Percentiles rank a stretch among this genome's conserved stretches.
Evolutionary conservation across 176 grass and related monocot genomes (phyloP).

Genomic region (Raddia guianensis): DNA sequence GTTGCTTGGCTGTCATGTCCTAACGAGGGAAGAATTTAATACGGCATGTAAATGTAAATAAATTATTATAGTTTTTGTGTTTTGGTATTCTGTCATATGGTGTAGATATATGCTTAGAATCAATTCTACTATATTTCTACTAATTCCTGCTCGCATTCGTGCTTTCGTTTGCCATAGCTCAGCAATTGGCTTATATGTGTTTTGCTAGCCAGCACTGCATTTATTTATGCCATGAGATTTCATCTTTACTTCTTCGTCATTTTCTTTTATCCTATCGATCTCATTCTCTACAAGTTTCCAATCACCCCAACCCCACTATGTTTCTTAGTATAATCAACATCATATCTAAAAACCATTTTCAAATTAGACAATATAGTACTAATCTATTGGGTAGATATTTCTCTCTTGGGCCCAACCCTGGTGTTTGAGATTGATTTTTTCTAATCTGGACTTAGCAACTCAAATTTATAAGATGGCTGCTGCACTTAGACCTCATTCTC

Average conservation of each 20-base stretch:
- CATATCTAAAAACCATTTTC: too few species aligned
- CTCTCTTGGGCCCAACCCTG: too few species aligned
- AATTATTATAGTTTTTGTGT: constrained; percentile 5
- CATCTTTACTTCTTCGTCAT: too few species aligned
- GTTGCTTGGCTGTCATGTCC: background rate
- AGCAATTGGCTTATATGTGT: background rate
- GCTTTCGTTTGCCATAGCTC: background rate
- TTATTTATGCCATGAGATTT: background rate
- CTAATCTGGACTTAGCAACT: too few species aligned
- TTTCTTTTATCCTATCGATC: too few species aligned
- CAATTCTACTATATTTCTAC: background rate
- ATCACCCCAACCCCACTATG: too few species aligned
- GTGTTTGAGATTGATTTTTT: too few species aligned
- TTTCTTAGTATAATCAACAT: too few species aligned
- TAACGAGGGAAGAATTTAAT: background rate
- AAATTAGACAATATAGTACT: too few species aligned
- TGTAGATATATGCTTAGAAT: background rate
- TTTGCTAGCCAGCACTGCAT: background rate
- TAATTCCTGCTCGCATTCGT: background rate
- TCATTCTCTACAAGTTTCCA: too few species aligned
- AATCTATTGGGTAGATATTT: too few species aligned
- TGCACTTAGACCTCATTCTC: background rate
- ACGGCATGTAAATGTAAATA: background rate
- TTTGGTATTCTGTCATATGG: background rate
- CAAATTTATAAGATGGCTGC: background rate